phyloP scores from a whole-genome alignment of 768 basidiomycete genomes.

The Chalciporus chontae region DNA sequence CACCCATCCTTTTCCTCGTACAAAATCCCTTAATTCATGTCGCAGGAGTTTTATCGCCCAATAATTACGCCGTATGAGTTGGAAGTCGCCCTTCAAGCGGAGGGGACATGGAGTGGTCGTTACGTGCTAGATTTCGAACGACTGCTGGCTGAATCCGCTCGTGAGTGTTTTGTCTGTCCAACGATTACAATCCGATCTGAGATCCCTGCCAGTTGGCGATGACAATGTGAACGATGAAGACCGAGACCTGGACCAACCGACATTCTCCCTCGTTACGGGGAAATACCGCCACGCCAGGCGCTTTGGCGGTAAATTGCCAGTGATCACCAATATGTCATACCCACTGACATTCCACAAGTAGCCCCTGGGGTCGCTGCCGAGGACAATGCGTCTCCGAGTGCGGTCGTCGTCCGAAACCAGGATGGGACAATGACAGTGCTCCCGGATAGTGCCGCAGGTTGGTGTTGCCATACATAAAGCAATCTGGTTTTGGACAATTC shows the following conservation, averaged over 20 bases:
- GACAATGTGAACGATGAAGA: conserved; percentile 29
- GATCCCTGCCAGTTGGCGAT: conserved; percentile 2
- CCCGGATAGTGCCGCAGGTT: conserved; percentile 67
- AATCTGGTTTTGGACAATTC: conserved; percentile 2
- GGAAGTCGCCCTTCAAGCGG: conserved; percentile 68
- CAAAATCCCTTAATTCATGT: neutral
- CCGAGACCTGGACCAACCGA: conserved; percentile 65
- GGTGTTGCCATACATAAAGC: conserved; percentile 28
- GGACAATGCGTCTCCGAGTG: conserved; percentile 30
- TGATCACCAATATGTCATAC: neutral
- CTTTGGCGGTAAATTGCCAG: conserved; percentile 43
- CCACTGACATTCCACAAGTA: conserved; percentile 4
- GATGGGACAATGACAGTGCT: conserved; percentile 54
- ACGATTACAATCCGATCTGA: neutral
- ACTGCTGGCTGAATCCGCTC: conserved; percentile 41
- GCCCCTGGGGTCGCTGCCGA: conserved; percentile 14
- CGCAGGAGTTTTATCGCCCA: conserved; percentile 84
- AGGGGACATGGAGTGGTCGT: conserved; percentile 68
- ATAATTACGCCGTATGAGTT: conserved; percentile 95
- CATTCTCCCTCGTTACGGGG: conserved; percentile 85
- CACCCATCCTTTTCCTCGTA: no score
- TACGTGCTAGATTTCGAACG: conserved; percentile 79
- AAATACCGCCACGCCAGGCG: conserved; percentile 76
- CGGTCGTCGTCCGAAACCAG: conserved; percentile 61
- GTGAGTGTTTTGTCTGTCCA: conserved; percentile 11